Conservation (phyloP, 2,329 filamentous ascomycete genomes). For the Alternaria ventricosa region DNA sequence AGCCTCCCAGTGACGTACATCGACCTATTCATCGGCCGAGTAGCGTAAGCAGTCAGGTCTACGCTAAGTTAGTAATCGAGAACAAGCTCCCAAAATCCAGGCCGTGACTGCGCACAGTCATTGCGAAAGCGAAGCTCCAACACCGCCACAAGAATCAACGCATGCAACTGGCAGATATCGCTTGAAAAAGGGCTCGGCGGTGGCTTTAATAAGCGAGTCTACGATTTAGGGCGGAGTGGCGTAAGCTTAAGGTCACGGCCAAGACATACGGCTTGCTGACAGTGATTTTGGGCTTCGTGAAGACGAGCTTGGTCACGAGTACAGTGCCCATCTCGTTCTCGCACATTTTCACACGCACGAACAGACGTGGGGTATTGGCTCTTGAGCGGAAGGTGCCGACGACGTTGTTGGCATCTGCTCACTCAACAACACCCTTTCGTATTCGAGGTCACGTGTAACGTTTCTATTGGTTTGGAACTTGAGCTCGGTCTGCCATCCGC, state of each 20-base stretch:
- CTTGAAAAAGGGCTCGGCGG: neutral
- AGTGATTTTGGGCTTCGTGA: neutral
- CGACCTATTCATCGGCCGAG: neutral
- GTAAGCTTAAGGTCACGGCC: conserved; percentile 7
- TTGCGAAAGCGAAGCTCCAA: neutral
- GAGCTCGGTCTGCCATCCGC: neutral
- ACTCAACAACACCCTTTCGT: neutral
- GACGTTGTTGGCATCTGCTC: neutral
- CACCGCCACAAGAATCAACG: neutral
- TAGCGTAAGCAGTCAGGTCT: neutral
- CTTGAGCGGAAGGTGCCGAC: neutral
- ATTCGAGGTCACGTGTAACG: neutral
- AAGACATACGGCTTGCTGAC: conserved; percentile 17
- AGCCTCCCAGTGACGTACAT: neutral
- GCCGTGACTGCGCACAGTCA: neutral
- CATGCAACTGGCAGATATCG: neutral
- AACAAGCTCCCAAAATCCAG: neutral
- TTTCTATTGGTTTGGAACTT: neutral
- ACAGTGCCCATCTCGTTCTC: neutral
- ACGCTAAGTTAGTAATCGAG: neutral
- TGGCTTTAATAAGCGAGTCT: neutral
- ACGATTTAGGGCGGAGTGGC: neutral
- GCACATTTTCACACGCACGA: neutral
- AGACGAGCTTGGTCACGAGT: neutral
- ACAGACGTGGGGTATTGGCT: too few relatives aligned